phyloP scores from a whole-genome alignment of 805 yeast species.

The Gaillardinia entomophila region DNA sequence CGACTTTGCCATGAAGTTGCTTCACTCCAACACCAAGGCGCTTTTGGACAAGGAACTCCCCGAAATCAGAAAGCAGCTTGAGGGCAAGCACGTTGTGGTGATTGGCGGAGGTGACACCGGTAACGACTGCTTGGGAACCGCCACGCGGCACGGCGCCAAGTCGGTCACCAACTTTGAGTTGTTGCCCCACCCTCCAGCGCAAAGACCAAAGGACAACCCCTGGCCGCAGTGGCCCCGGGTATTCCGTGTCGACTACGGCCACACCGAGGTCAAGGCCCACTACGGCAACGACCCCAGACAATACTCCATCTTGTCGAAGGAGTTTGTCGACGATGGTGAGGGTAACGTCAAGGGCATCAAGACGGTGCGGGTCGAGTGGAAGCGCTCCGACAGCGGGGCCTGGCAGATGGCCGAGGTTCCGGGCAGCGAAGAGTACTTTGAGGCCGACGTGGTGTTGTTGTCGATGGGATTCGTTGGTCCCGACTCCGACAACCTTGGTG shows the following conservation, averaged over 20 bases:
- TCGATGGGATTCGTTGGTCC: slow-evolving; percentile 99
- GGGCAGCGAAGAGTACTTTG: slow-evolving; percentile 88
- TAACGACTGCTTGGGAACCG: slow-evolving; percentile 96
- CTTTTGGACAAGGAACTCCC: slow-evolving; percentile 76
- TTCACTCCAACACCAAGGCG: slow-evolving; percentile 85
- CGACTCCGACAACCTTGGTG: slow-evolving; percentile 69
- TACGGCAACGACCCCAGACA: slow-evolving; percentile 98
- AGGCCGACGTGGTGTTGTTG: slow-evolving; percentile 87
- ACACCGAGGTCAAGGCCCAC: slow-evolving; percentile 88
- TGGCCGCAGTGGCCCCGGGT: slow-evolving; percentile 99
- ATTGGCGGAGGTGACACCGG: slow-evolving; percentile 99
- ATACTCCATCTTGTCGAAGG: slow-evolving; percentile 90
- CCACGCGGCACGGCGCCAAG: slow-evolving; percentile 95
- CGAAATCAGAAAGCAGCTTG: slow-evolving; percentile 61
- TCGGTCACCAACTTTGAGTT: slow-evolving; percentile 92
- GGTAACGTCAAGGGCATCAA: slow-evolving; percentile 94
- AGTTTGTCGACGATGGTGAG: slow-evolving; percentile 89
- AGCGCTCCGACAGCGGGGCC: slow-evolving; percentile 88
- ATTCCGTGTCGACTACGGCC: slow-evolving; percentile 97
- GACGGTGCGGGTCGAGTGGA: slow-evolving; percentile 98
- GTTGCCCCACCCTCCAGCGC: slow-evolving; percentile 84
- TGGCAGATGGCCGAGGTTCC: slow-evolving; percentile 99
- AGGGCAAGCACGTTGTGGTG: slow-evolving; percentile 88
- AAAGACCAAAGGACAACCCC: slow-evolving; percentile 90
- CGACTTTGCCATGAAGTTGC: slow-evolving; percentile 90